Evolutionary conservation across 352 stramenopile species (phyloP), one percentile per base, ranked within the genome.

Genomic region (Phytophthora pseudosyringae): DNA sequence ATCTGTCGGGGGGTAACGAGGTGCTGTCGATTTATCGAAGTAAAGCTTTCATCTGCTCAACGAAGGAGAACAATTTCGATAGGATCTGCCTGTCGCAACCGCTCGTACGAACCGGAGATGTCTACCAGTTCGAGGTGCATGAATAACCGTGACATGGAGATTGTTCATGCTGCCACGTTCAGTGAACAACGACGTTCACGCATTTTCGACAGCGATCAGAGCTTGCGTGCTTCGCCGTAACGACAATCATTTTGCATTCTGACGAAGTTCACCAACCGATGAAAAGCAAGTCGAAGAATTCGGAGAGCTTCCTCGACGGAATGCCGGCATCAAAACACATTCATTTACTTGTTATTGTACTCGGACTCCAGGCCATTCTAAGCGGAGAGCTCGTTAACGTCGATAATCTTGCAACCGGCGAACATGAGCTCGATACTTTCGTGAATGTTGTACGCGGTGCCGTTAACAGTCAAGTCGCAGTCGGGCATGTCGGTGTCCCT

Each of bases 381-480:
- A 50, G 44, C 12, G 9, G 60, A 59, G 4, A 67, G 48, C n/a
- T 67, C 21, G 39, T 69, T 69, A 26, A 70, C 47, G 28, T 70
- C 59, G 29, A 66, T 69, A 38, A 71, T 56, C 21, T 69, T 10
- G 25, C 63, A 71, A 15, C 41, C 59, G 15, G 66, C 59, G 18
- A 58, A 48, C 53, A 74, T 74, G 28, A 74, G 66, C 16, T 68
- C 59, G 31, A 76, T 59, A 12, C 58, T 73, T 15, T 72, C 59
- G 55, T 78, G 65, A 51, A 80, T 61, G 50, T 80, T 80, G 69
- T 76, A 70, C 28, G 48, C 39, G 0, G 59, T 58, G 28, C 64
- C 71, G 31, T 73, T 72, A 36, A 73, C 31, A 32, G 48, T 76
- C 56, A 80, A 39, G 11, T 67, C 40, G 41, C 72, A 80, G 29